Base-by-base conservation (phyloP, 495 filamentous ascomycete species). In the Penicillium subrubescens region DNA sequence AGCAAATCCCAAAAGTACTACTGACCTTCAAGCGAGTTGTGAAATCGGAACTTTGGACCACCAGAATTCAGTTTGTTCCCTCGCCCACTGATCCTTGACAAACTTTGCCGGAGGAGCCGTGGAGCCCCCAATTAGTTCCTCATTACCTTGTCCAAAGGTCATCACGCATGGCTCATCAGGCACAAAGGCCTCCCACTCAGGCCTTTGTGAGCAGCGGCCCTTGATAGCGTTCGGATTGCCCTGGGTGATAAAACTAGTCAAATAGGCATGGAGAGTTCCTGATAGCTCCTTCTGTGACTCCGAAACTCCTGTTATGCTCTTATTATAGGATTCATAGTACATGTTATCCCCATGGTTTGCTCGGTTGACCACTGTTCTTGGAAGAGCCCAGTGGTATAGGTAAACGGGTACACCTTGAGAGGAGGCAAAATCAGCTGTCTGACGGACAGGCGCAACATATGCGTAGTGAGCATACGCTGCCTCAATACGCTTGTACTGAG, bases 401-500 rank as follows among this genome's bases (percentile, higher is more conserved):
- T 86, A 87, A 0, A 88, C 83, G 0, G 81, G 75, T 2, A 68
- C 59, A 0, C 74, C 75, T 33, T 76, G 69, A 0, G 66, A 61
- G 0, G 83, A 78, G 0, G 83, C 77, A 34, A 83, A 82, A 33
- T 83, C 74, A 4, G 84, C 86, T 3, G 87, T 86, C 64, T 89
- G 86, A 2, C 88, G 77, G 1, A 90, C 87, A 0, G 88, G 88
- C 34, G 85, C 87, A 43, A 88, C 84, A 59, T 90, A 90, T 0
- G 87, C 87, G 71, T 90, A 91, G 65, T 91, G 86, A 0, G 77
- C 83, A 60, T 90, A 90, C 0, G 84, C 85, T 31, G 86, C 83
- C 62, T 89, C 86, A 11, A 88, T 76, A 8, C 88, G 79, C 43
- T 80, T 81, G 67, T 82, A 89, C 67, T 90, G 86, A 5, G 74